Evolutionary conservation across 805 yeast genomes (phyloP), one percentile per base, ranked within the genome.

Genomic region (Sugiyamaella marilandica): DNA sequence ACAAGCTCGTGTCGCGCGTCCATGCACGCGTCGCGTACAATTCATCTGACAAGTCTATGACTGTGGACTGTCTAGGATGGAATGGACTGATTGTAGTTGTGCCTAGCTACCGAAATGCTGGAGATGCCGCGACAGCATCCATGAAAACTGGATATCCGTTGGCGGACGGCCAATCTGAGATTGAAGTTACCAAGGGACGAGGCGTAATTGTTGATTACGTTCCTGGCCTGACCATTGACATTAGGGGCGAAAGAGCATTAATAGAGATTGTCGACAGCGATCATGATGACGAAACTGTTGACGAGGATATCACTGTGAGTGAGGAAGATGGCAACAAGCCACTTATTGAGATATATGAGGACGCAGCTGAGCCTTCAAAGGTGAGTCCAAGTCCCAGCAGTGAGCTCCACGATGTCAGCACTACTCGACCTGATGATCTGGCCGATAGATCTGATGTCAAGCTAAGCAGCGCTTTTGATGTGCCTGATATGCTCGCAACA

Each of bases 31-130:
- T 85, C 1, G 70, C 75, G 24, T 82, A 78, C 63, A 64, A 72
- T 29, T 60, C 71, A 1, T 63, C 55, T 2, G 50, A 56, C 10
- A 70, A 77, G 33, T 34, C 51, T 16, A 60, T 73, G 45, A 66
- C 88, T 44, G 65, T 92, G 48, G 78, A 78, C 44, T 92, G 97
- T 67, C 67, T 81, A 51, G 97, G 98, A 2, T 79, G 82, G 70
- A 92, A 92, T 66, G 97, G 97, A 10, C 70, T 87, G 48, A 76
- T 79, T 9, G 78, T 90, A 16, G 74, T 78, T 3, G 77, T 88
- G 39, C 94, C 96, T 0, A 69, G 66, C 51, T 51, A 58, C 46
- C n/a, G 18, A 14, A 36, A 21, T 19, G 45, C 35, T 47, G 33
- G 50, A 8, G 34, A n/a, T 5, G 10, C 16, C 41, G 49, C 16